phyloP scores from a whole-genome alignment of 495 filamentous ascomycete genomes.

The Tuber borchii region DNA sequence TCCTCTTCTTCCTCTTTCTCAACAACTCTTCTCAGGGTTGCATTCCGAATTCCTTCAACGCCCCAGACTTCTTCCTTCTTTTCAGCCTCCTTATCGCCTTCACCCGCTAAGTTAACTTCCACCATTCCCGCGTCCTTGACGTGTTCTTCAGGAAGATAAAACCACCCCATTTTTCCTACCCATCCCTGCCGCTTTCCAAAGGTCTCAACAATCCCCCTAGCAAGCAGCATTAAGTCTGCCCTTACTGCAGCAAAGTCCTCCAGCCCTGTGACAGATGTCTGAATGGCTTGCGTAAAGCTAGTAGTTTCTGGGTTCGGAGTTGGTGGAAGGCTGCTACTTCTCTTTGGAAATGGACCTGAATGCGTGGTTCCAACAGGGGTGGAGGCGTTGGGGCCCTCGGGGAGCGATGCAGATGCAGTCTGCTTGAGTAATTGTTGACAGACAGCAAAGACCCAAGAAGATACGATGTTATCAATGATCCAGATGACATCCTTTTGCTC shows the following conservation, averaged over 20 bases:
- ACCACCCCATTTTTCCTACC: slow-evolving; percentile 62
- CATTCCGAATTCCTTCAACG: slow-evolving; percentile 41
- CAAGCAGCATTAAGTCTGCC: slow-evolving; percentile 73
- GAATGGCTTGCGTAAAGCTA: slow-evolving; percentile 30
- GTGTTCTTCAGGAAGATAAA: slow-evolving; percentile 54
- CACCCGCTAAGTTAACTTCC: slow-evolving; percentile 51
- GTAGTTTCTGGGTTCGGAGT: slow-evolving; percentile 27
- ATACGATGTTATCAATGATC: slow-evolving; percentile 73
- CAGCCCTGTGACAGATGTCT: slow-evolving; percentile 53
- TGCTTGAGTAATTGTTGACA: slow-evolving; percentile 41
- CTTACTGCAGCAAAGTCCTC: slow-evolving; percentile 76
- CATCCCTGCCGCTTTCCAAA: slow-evolving; percentile 68
- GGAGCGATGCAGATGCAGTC: slow-evolving; percentile 34
- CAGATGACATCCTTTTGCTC: slow-evolving; percentile 28
- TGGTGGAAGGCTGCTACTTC: slow-evolving; percentile 37
- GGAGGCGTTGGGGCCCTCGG: slow-evolving; percentile 20
- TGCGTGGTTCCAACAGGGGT: not conserved
- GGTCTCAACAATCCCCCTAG: slow-evolving; percentile 67
- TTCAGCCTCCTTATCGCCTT: slow-evolving; percentile 16
- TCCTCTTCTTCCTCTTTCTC: slow-evolving; percentile 32
- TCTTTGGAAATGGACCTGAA: slow-evolving; percentile 26
- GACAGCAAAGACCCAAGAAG: slow-evolving; percentile 73
- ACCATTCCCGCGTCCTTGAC: slow-evolving; percentile 50
- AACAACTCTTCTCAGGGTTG: slow-evolving; percentile 17
- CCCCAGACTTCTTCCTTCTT: slow-evolving; percentile 26